Conservation (phyloP, 306 rosid species). For the Vicia faba region DNA sequence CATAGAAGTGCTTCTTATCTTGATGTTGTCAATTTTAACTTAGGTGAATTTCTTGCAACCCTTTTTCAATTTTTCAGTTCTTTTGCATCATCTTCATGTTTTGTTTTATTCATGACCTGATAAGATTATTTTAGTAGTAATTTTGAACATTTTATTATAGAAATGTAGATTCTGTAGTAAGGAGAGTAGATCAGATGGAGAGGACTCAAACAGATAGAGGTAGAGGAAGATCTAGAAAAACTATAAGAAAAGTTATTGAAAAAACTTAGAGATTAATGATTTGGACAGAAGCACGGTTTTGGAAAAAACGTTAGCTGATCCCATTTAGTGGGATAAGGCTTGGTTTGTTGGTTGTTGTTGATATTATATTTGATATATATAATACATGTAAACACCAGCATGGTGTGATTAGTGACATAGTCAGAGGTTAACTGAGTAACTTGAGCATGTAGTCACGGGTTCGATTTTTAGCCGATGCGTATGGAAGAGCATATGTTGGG, state of each 20-base stretch:
- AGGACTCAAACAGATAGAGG: no score
- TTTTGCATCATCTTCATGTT: not conserved
- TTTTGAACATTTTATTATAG: not conserved
- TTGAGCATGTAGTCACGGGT: not conserved
- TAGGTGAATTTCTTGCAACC: constrained; percentile 28
- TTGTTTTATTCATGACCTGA: not conserved
- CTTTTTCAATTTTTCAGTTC: not conserved
- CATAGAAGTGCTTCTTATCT: constrained; percentile 46
- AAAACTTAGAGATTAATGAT: no score
- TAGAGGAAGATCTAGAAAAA: no score
- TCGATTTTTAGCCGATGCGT: not conserved
- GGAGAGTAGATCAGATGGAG: no score
- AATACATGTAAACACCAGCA: not conserved
- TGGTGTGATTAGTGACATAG: not conserved
- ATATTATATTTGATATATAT: no score
- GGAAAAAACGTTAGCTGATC: no score
- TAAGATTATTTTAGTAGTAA: not conserved
- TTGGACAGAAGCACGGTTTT: no score
- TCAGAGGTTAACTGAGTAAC: not conserved
- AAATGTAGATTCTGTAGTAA: no score
- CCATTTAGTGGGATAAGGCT: no score
- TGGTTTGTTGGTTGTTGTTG: no score
- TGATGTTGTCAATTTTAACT: constrained; percentile 42
- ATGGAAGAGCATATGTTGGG: not conserved
- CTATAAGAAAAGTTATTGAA: no score